Base-by-base conservation (phyloP, 2,329 filamentous ascomycete species). In the Aspergillus novoparasiticus region DNA sequence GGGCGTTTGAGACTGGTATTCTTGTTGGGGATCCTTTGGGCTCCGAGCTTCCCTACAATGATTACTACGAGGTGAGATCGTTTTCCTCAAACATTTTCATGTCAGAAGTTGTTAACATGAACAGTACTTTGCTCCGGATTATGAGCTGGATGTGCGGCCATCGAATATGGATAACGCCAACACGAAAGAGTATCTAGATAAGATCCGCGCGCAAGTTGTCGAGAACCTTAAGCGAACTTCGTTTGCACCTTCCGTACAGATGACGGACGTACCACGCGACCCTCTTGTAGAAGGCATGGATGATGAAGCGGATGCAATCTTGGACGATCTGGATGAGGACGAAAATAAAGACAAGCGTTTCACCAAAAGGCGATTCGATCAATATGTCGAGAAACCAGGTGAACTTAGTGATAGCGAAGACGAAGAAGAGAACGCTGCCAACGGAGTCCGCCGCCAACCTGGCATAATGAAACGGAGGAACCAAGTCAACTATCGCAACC, bases 351-450 rank as follows among this genome's bases (percentile, higher is more conserved):
- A 98, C 73, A 86, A 86, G 60, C 90, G 94, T 30, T 88, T 90
- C 78, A 96, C 93, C 0, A 87, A 95, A 76, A 89, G 92, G 41
- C 87, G 89, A 66, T 93, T 91, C 83, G 94, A 98, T 67, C 89
- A 93, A 76, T 89, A 86, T 56, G 85, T 93, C 30, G 86, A 89
- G 59, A 87, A 91, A 62, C 87, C 92, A 9, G 91, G 91, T 69
- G 94, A 97, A 74, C 87, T 94, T 50, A 91, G 93, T 63, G 91
- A 95, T 50, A 96, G 92, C 67, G 93, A 96, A 64, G 93, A 97
- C 64, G 94, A 98, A 71, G 93, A 96, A 12, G 87, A 93, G 78
- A 76, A 76, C 57, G 77, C 77, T 19, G 85, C 86, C 43, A 92
- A 95, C 68, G 94, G 93, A 19, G 85, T 93, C 46, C 89, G 86